Conservation (phyloP, 1,139 yeast genomes). For the Debaryomyces robertsiae region DNA sequence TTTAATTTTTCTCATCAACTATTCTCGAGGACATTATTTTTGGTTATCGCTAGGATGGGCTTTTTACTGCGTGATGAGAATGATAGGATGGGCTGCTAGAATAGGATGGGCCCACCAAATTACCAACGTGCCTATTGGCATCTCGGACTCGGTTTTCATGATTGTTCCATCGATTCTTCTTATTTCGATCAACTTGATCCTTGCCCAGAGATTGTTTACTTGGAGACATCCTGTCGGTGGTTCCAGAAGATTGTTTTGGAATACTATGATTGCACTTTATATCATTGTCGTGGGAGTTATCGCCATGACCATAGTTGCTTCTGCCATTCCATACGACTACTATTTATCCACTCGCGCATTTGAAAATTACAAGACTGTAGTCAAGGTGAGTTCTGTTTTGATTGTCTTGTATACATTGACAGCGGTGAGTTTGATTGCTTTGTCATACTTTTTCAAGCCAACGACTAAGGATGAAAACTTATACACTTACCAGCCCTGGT, state of each 20-base stretch:
- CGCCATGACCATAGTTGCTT: conserved; percentile 68
- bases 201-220: conserved; percentile 78
- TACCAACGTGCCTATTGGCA: conserved; percentile 50
- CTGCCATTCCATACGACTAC: conserved; percentile 64
- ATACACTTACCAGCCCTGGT: conserved; percentile 73
- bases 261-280: conserved; percentile 54
- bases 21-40: conserved; percentile 64
- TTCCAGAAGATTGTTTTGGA: conserved; percentile 55
- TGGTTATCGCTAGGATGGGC: conserved; percentile 59
- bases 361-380: conserved; percentile 56
- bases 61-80: conserved; percentile 53
- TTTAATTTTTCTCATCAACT: conserved; percentile 52
- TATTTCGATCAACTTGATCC: conserved; percentile 60
- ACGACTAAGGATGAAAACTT: conserved; percentile 55
- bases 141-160: conserved; percentile 61
- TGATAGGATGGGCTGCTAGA: conserved; percentile 63
- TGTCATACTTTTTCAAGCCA: conserved; percentile 60
- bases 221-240: conserved; percentile 86
- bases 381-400: conserved; percentile 58
- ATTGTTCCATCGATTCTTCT: conserved; percentile 59
- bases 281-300: conserved; percentile 58
- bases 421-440: conserved; percentile 50
- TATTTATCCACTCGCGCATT: conserved; percentile 50
- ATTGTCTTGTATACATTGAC: conserved; percentile 61
- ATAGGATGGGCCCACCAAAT: conserved; percentile 59